phyloP scores from a whole-genome alignment of 2,329 filamentous ascomycete species.

The Achaetomium macrosporum region DNA sequence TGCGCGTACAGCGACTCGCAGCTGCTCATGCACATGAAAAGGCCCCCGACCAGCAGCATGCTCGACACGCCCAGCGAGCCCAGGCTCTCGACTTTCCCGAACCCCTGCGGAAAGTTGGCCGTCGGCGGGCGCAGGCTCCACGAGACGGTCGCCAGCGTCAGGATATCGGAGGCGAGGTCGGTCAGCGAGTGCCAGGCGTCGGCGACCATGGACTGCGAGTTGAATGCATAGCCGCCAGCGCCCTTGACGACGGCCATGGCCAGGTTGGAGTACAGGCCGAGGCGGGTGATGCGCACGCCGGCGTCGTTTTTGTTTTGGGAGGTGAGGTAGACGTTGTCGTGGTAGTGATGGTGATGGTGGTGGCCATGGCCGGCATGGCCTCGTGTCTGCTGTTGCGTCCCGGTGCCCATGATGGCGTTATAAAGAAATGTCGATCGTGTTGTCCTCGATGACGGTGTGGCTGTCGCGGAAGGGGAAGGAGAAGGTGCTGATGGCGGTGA shows the following conservation, averaged over 20 bases:
- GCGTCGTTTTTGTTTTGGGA: constrained; percentile 85
- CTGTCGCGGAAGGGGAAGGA: not conserved
- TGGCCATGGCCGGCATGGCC: constrained; percentile 48
- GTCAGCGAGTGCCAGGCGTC: constrained; percentile 95
- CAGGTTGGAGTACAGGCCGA: constrained; percentile 83
- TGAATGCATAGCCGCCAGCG: constrained; percentile 85
- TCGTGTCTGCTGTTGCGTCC: constrained; percentile 46
- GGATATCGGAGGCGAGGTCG: constrained; percentile 88
- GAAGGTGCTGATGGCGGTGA: not conserved
- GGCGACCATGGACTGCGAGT: constrained; percentile 86
- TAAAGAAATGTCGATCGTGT: constrained; percentile 26
- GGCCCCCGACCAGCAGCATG: constrained; percentile 79
- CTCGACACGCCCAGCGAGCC: constrained; percentile 90
- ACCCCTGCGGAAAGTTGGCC: constrained; percentile 78
- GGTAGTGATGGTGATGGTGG: constrained; percentile 68
- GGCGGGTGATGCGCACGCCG: constrained; percentile 85
- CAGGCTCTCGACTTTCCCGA: constrained; percentile 95
- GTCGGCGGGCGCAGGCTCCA: constrained; percentile 86
- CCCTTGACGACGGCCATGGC: constrained; percentile 94
- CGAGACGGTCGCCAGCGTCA: constrained; percentile 89
- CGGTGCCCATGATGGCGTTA: constrained; percentile 23
- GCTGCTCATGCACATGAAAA: constrained; percentile 86
- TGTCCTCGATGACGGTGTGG: not conserved
- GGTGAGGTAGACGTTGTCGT: constrained; percentile 78
- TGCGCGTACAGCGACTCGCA: constrained; percentile 64